Evolutionary conservation across 2,329 filamentous ascomycete genomes (phyloP).

Genomic region (Zalaria obscura): DNA sequence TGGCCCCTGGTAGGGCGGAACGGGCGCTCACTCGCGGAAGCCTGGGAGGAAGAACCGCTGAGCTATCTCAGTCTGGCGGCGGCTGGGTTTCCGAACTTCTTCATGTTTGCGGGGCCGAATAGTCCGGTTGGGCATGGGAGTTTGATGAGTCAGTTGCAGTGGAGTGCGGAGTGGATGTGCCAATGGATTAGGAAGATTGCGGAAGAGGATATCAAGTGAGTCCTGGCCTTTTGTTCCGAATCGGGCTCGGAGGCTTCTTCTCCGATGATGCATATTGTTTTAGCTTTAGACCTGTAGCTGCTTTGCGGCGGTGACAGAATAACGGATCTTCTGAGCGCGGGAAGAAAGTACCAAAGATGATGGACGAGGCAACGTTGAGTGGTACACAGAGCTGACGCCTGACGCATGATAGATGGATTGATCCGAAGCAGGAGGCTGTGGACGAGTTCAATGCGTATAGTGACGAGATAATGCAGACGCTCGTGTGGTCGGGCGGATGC

Average conservation of each 20-base stretch:
- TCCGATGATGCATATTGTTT: too few species aligned
- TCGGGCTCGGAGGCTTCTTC: too few species aligned
- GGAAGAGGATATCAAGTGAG: conserved; percentile 14
- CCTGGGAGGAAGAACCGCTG: conserved; percentile 15
- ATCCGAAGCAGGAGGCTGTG: conserved; percentile 12
- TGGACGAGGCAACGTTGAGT: too few species aligned
- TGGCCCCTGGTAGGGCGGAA: conserved; percentile 24
- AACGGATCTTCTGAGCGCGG: too few species aligned
- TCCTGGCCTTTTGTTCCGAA: conserved; percentile 3
- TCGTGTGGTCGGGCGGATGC: conserved; percentile 17
- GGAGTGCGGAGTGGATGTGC: conserved; percentile 14
- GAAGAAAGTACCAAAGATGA: too few species aligned
- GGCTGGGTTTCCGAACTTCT: conserved; percentile 18
- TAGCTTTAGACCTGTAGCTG: too few species aligned
- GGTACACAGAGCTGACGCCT: not conserved
- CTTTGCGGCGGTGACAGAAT: too few species aligned
- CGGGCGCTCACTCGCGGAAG: conserved; percentile 9
- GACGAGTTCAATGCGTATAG: conserved; percentile 16
- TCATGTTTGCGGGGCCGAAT: conserved; percentile 10
- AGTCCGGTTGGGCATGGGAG: not conserved
- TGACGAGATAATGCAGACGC: conserved; percentile 17
- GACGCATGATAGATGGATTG: not conserved
- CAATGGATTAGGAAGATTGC: conserved; percentile 16
- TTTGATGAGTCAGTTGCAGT: not conserved
- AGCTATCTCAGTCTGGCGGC: conserved; percentile 15